A percentile compares a stretch with the other conserved stretches of the same genome.
phyloP scores from a whole-genome alignment of 1,284 basidiomycete species.

The Bjerkandera adusta region DNA sequence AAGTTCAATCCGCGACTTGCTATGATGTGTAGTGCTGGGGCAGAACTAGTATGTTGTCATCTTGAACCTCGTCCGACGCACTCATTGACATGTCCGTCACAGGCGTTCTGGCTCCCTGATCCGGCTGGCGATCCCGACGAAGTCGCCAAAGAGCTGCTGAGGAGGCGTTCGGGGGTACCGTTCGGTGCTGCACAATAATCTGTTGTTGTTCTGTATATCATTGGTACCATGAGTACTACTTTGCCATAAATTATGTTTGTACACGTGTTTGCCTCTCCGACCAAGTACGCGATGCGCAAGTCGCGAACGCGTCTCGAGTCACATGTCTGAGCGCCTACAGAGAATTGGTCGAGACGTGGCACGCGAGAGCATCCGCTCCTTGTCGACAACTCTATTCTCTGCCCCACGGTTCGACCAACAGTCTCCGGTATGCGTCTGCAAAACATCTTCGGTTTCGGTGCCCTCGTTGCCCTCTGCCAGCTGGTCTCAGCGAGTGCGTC shows the following conservation, averaged over 20 bases:
- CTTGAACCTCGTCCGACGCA: slow-evolving; percentile 16
- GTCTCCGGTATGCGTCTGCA: slow-evolving; percentile 29
- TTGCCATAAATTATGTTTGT: too few species aligned
- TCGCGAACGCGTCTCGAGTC: neutral
- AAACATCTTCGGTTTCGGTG: slow-evolving; percentile 24
- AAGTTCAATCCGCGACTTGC: slow-evolving; percentile 84
- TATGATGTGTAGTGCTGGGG: slow-evolving; percentile 88
- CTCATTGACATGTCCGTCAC: neutral
- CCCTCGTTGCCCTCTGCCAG: slow-evolving; percentile 24
- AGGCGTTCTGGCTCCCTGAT: slow-evolving; percentile 87
- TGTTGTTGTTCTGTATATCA: too few species aligned
- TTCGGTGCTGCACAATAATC: too few species aligned
- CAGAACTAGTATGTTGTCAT: slow-evolving; percentile 70
- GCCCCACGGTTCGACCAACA: slow-evolving; percentile 19
- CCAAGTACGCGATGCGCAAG: too few species aligned
- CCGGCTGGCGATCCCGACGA: slow-evolving; percentile 48
- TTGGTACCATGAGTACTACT: too few species aligned
- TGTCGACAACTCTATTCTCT: slow-evolving; percentile 13
- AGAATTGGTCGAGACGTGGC: slow-evolving; percentile 6
- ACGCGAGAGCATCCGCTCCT: slow-evolving; percentile 8
- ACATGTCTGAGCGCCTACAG: slow-evolving; percentile 2
- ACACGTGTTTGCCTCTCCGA: too few species aligned
- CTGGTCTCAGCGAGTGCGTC: slow-evolving; percentile 23
- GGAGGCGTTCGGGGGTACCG: too few species aligned
- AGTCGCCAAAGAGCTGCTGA: slow-evolving; percentile 47